Conservation (phyloP, 805 yeast species). For the Candida awuae region DNA sequence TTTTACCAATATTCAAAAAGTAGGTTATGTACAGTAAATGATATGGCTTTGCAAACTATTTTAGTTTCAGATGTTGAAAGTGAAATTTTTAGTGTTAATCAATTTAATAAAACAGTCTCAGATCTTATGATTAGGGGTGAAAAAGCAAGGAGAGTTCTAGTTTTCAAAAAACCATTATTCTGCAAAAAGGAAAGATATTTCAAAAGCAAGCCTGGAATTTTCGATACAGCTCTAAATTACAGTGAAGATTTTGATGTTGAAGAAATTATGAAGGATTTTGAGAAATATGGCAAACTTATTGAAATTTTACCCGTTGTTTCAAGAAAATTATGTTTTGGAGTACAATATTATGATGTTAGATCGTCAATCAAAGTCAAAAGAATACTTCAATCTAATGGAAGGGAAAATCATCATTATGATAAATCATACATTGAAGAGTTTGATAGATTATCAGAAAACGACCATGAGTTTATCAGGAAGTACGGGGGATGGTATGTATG, state of each 20-base stretch:
- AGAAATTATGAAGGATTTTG: slow-evolving; percentile 42
- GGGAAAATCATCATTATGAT: background rate
- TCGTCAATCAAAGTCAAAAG: slow-evolving; percentile 54
- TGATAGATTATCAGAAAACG: background rate
- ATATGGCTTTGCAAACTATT: slow-evolving; percentile 37
- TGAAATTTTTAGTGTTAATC: slow-evolving; percentile 6
- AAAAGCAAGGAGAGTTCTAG: slow-evolving; percentile 46
- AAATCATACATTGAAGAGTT: background rate
- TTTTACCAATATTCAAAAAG: slow-evolving; percentile 46
- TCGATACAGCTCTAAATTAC: slow-evolving; percentile 35
- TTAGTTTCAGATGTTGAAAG: slow-evolving; percentile 32
- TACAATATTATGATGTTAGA: slow-evolving; percentile 50
- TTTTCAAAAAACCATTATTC: slow-evolving; percentile 34
- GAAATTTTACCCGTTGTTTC: slow-evolving; percentile 64
- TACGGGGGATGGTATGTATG: slow-evolving; percentile 56
- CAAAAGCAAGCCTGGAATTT: slow-evolving; percentile 27
- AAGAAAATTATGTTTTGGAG: slow-evolving; percentile 49
- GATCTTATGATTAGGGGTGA: slow-evolving; percentile 30
- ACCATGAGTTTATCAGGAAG: slow-evolving; percentile 19
- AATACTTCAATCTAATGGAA: slow-evolving; percentile 26
- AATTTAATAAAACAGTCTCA: slow-evolving; percentile 8
- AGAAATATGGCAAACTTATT: slow-evolving; percentile 47
- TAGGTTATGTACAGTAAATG: slow-evolving; percentile 53
- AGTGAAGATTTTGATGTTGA: slow-evolving; percentile 40
- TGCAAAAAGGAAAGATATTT: slow-evolving; percentile 16